Evolutionary conservation across 2,329 filamentous ascomycete genomes (phyloP).

Genomic region (Fusarium coffeatum): DNA sequence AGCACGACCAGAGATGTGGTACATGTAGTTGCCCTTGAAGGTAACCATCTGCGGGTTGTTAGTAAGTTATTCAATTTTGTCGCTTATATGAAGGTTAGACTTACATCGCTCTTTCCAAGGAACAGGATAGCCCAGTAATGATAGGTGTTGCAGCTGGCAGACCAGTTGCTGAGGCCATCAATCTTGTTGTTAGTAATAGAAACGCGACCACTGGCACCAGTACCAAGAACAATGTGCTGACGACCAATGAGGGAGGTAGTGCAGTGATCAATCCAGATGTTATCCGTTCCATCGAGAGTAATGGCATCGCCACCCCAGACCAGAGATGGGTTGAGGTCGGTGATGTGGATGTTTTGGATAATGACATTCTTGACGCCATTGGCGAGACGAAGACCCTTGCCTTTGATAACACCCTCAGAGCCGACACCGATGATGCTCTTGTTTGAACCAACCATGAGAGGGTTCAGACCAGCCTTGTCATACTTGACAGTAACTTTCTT

Average conservation of each 20-base stretch:
- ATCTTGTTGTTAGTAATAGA: slow-evolving; percentile 71
- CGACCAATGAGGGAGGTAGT: slow-evolving; percentile 69
- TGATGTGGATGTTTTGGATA: slow-evolving; percentile 69
- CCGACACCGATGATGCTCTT: slow-evolving; percentile 68
- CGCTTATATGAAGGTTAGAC: accelerated
- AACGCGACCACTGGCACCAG: slow-evolving; percentile 63
- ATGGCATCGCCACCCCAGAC: slow-evolving; percentile 71
- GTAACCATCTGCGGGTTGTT: slow-evolving; percentile 54
- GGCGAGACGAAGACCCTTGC: slow-evolving; percentile 65
- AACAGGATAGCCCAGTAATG: slow-evolving; percentile 72
- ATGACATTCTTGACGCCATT: slow-evolving; percentile 64
- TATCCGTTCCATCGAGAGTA: slow-evolving; percentile 60
- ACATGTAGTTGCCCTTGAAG: slow-evolving; percentile 70
- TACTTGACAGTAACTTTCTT: slow-evolving; percentile 58
- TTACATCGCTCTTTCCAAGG: slow-evolving; percentile 62
- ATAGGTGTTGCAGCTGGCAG: slow-evolving; percentile 67
- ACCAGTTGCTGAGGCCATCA: slow-evolving; percentile 65
- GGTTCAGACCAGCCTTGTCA: slow-evolving; percentile 65
- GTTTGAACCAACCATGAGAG: slow-evolving; percentile 66
- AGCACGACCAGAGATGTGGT: slow-evolving; percentile 66
- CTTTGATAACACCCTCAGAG: slow-evolving; percentile 64
- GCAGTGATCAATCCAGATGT: slow-evolving; percentile 65
- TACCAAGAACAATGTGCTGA: slow-evolving; percentile 70
- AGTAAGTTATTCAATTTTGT: not conserved
- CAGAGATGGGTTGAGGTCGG: slow-evolving; percentile 66